Evolutionary conservation across 192 early-diverging fungal genomes (phyloP).

Genomic region (Backusella tuberculispora): DNA sequence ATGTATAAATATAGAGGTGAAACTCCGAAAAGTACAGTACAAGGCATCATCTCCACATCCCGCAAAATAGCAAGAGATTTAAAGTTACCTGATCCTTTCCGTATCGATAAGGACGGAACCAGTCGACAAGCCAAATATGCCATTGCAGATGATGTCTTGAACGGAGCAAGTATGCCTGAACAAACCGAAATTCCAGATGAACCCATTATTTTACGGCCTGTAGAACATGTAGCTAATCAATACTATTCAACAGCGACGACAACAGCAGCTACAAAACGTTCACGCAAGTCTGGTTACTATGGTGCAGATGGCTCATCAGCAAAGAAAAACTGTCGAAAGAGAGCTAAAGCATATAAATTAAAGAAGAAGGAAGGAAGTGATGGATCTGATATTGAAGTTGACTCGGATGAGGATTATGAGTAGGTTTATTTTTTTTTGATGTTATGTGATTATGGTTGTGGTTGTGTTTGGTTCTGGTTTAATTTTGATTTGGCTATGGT

Average conservation of each 20-base stretch:
- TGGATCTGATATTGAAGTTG: constrained; percentile 34
- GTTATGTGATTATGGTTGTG: neutral
- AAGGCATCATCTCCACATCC: constrained; percentile 53
- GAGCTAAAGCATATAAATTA: constrained; percentile 1
- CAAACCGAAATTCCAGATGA: constrained; percentile 38
- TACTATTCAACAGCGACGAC: neutral
- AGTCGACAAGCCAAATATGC: constrained; percentile 43
- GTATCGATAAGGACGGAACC: constrained; percentile 43
- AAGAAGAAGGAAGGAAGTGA: constrained; percentile 17
- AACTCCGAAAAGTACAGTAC: constrained; percentile 52
- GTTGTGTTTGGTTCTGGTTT: too few relatives aligned
- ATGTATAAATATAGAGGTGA: too few relatives aligned
- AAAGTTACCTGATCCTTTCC: constrained; percentile 42
- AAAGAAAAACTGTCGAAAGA: constrained; percentile 4
- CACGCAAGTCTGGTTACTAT: neutral
- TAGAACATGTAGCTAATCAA: constrained; percentile 1
- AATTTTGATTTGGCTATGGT: too few relatives aligned
- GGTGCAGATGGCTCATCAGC: constrained; percentile 2
- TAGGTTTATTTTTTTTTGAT: neutral
- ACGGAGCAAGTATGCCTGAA: constrained; percentile 29
- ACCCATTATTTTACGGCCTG: constrained; percentile 36
- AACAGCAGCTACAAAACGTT: neutral
- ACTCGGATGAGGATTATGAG: constrained; percentile 34
- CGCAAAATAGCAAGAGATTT: constrained; percentile 40
- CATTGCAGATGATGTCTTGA: constrained; percentile 43